Conservation (phyloP, 139 green algal species). For the Ettlia oleoabundans region DNA sequence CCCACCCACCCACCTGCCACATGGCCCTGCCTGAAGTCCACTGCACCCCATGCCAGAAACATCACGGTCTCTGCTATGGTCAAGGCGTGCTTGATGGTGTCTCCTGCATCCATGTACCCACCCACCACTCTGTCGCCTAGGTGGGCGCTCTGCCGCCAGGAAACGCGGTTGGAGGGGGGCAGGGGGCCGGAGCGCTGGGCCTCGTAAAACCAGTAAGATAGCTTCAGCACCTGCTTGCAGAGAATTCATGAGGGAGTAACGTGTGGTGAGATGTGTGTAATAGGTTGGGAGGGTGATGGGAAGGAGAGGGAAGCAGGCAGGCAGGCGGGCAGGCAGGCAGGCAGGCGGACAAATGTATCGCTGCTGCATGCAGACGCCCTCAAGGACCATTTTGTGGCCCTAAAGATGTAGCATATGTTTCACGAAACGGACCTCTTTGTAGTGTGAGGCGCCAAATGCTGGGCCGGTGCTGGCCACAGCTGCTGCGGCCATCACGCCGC, state of each 20-base stretch:
- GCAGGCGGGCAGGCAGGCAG: not conserved
- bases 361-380: too few species aligned
- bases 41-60: slow-evolving; percentile 57
- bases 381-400: too few species aligned
- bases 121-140: slow-evolving; percentile 25
- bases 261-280: not conserved
- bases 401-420: not conserved
- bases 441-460: not conserved
- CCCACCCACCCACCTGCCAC: not conserved
- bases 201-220: slow-evolving; percentile 53
- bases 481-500: not conserved
- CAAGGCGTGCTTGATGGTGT: slow-evolving; percentile 71
- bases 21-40: slow-evolving; percentile 53
- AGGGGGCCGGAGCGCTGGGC: slow-evolving; percentile 53
- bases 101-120: slow-evolving; percentile 51
- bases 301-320: not conserved
- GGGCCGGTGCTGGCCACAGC: not conserved
- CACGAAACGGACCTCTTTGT: not conserved
- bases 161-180: slow-evolving; percentile 47
- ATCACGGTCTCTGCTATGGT: slow-evolving; percentile 53
- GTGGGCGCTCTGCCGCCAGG: slow-evolving; percentile 46
- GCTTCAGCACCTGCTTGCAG: slow-evolving; percentile 13
- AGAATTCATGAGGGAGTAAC: not conserved
- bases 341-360: not conserved
- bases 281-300: not conserved